These are phyloP conservation scores for Syncephalastrum sp. DNA, from an alignment of 371 early-diverging fungal species.

Conservation along the genomic window DNA sequence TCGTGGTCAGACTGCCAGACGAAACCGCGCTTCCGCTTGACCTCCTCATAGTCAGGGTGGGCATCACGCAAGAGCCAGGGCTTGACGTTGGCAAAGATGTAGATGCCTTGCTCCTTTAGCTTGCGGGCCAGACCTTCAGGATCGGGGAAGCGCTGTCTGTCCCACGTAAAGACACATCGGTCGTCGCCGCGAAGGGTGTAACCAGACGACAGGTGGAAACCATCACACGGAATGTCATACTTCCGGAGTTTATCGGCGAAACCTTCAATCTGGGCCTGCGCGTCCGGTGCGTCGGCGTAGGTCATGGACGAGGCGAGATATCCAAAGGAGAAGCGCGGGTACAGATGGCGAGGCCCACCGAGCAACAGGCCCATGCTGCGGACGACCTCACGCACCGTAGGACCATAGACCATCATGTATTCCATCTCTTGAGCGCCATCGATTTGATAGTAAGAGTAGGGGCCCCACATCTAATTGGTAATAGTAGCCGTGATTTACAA, in stretches of 20 bases:
- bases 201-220: slow-evolving; percentile 61
- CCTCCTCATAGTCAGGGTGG: slow-evolving; percentile 51
- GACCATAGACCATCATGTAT: slow-evolving; percentile 58
- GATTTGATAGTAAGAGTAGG: slow-evolving; percentile 39
- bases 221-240: slow-evolving; percentile 59
- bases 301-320: slow-evolving; percentile 66
- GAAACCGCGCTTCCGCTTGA: slow-evolving; percentile 32
- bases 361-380: slow-evolving; percentile 35
- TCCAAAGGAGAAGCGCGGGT: slow-evolving; percentile 56
- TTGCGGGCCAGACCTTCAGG: slow-evolving; percentile 37
- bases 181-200: slow-evolving; percentile 47
- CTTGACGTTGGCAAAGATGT: slow-evolving; percentile 61
- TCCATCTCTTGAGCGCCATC: slow-evolving; percentile 40
- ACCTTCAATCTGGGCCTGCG: slow-evolving; percentile 45
- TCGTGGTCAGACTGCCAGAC: slow-evolving; percentile 44
- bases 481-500: background rate
- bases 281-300: slow-evolving; percentile 59
- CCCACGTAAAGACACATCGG: slow-evolving; percentile 69
- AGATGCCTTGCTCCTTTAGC: slow-evolving; percentile 40
- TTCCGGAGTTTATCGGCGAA: slow-evolving; percentile 41
- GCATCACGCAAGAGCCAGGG: slow-evolving; percentile 55
- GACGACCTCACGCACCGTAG: slow-evolving; percentile 41
- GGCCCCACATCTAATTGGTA: slow-evolving; percentile 56
- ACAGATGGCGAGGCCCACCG: slow-evolving; percentile 45
- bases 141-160: slow-evolving; percentile 48